Conservation (phyloP, 306 rosid genomes). For the Cucumis sativus region DNA sequence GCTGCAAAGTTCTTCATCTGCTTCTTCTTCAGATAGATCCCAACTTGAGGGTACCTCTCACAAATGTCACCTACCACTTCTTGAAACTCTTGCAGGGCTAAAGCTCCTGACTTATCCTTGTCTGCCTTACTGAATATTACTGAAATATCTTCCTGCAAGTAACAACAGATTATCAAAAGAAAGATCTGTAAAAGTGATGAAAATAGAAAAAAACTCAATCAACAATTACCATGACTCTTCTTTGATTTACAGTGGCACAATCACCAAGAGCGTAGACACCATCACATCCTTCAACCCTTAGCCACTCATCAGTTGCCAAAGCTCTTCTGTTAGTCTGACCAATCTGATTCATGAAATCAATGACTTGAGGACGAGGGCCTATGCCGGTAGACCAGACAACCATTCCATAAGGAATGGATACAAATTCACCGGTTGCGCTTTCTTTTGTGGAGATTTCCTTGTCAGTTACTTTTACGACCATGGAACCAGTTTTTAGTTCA, state of each 20-base stretch:
- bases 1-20: conserved; percentile 36
- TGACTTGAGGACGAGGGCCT: conserved; percentile 51
- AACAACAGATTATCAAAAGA: neutral
- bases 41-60: conserved; percentile 65
- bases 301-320: conserved; percentile 65
- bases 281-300: conserved; percentile 56
- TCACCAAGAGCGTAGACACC: conserved; percentile 57
- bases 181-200: neutral
- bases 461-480: conserved; percentile 48
- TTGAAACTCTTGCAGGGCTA: conserved; percentile 36
- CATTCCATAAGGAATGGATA: conserved; percentile 56
- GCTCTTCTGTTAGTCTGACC: conserved; percentile 56
- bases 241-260: conserved; percentile 65
- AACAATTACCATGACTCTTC: conserved; percentile 50
- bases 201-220: neutral
- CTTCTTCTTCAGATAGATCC: conserved; percentile 34
- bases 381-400: conserved; percentile 80
- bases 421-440: conserved; percentile 39
- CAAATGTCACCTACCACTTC: conserved; percentile 53
- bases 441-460: conserved; percentile 54
- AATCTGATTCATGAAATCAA: conserved; percentile 65
- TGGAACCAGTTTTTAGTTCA: conserved; percentile 59
- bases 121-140: conserved; percentile 53
- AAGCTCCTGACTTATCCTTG: conserved; percentile 47
- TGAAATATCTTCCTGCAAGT: conserved; percentile 53